phyloP scores from a whole-genome alignment of 2,329 filamentous ascomycete genomes.

The Aspergillus melleus region DNA sequence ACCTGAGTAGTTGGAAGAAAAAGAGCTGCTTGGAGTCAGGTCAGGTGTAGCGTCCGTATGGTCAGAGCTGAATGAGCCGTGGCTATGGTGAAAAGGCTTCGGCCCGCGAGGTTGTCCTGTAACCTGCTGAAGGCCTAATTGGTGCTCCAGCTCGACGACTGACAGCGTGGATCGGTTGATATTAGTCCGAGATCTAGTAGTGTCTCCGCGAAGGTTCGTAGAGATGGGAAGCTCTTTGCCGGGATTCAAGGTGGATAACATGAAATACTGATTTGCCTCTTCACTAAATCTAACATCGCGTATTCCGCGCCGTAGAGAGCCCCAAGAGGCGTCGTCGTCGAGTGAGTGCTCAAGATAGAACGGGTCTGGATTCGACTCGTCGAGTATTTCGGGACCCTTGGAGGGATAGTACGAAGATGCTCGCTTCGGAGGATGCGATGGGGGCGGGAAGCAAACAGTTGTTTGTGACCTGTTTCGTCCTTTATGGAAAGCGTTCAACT shows the following conservation, averaged over 20 bases:
- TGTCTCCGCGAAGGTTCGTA: constrained; percentile 12
- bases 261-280: constrained; percentile 33
- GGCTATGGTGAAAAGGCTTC: constrained; percentile 28
- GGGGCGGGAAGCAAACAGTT: constrained; percentile 28
- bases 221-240: constrained; percentile 17
- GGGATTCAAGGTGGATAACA: constrained; percentile 27
- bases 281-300: constrained; percentile 35
- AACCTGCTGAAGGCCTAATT: constrained; percentile 29
- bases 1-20: constrained; percentile 38
- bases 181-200: constrained; percentile 13
- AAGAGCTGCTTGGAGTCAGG: constrained; percentile 41
- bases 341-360: constrained; percentile 42
- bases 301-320: constrained; percentile 25
- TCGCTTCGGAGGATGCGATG: constrained; percentile 30
- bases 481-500: constrained; percentile 33
- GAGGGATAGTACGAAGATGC: constrained; percentile 33
- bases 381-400: constrained; percentile 25
- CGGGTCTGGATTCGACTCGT: constrained; percentile 39
- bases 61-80: constrained; percentile 36
- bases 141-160: constrained; percentile 33
- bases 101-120: constrained; percentile 23
- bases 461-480: constrained; percentile 34
- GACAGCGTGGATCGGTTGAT: constrained; percentile 32
- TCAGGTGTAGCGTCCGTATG: constrained; percentile 36
- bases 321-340: constrained; percentile 27